Conservation (phyloP, 352 stramenopile species). For the Phytophthora sojae region DNA sequence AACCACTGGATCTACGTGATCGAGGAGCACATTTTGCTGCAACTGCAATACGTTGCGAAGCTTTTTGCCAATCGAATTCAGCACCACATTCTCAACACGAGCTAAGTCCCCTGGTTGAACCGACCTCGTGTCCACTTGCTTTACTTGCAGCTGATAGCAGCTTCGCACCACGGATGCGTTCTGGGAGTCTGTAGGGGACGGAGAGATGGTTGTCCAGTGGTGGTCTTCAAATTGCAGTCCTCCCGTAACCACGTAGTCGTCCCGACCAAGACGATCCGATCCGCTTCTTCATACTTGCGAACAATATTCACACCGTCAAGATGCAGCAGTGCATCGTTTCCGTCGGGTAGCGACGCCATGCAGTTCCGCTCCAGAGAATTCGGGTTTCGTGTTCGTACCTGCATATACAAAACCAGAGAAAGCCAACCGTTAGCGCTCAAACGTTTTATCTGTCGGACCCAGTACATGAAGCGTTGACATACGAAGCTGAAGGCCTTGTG, state of each 20-base stretch:
- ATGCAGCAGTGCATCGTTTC: constrained; percentile 2
- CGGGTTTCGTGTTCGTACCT: constrained; percentile 19
- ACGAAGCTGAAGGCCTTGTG: constrained; percentile 42
- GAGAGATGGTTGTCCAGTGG: constrained; percentile 37
- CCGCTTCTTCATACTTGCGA: constrained; percentile 32
- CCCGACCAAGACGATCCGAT: constrained; percentile 31
- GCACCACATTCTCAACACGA: constrained; percentile 25
- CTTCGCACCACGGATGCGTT: constrained; percentile 30
- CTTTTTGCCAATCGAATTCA: constrained; percentile 24
- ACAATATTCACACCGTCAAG: constrained; percentile 36
- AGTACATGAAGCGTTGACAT: background rate
- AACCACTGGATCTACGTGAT: constrained; percentile 2
- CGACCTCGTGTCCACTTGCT: constrained; percentile 13
- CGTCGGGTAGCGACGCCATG: constrained; percentile 27
- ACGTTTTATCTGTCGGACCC: background rate
- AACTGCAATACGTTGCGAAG: constrained; percentile 25
- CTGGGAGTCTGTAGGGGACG: constrained; percentile 16
- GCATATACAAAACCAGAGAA: background rate
- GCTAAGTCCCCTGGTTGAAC: constrained; percentile 20
- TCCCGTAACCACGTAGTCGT: constrained; percentile 32
- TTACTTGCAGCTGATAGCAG: constrained; percentile 35
- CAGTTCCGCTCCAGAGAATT: constrained; percentile 38
- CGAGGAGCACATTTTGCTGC: constrained; percentile 29
- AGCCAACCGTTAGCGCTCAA: background rate
- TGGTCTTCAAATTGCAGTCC: constrained; percentile 40